Percentiles rank a stretch among this genome's conserved stretches.
Conservation (phyloP, 352 stramenopile genomes). For the Pythium coloratum region DNA sequence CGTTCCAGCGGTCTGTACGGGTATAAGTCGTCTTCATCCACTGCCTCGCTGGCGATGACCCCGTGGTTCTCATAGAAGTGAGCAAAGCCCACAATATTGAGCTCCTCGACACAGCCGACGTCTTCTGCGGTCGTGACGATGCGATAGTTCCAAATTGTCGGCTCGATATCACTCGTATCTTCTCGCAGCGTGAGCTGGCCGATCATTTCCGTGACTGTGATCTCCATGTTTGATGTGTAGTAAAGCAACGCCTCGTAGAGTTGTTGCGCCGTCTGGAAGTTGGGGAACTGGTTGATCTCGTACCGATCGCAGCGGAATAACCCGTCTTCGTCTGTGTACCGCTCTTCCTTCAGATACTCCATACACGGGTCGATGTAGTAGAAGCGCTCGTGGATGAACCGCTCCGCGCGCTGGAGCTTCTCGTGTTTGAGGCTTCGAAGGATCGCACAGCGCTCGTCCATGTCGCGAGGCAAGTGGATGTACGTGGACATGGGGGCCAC, state of each 20-base stretch:
- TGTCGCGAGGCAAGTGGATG: slow-evolving; percentile 1
- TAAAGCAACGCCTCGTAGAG: slow-evolving; percentile 44
- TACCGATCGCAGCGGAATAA: slow-evolving; percentile 15
- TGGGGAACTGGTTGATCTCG: slow-evolving; percentile 41
- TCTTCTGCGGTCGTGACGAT: slow-evolving; percentile 29
- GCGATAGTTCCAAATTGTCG: slow-evolving; percentile 39
- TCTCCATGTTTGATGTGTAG: slow-evolving; percentile 47
- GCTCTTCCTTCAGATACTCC: slow-evolving; percentile 2
- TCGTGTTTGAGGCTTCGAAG: background rate
- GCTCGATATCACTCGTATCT: slow-evolving; percentile 36
- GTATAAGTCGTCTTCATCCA: slow-evolving; percentile 45
- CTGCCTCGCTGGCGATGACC: slow-evolving; percentile 30
- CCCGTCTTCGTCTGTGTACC: background rate
- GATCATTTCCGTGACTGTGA: slow-evolving; percentile 43
- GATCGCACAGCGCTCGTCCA: background rate
- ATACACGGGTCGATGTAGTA: background rate
- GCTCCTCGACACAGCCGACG: slow-evolving; percentile 15
- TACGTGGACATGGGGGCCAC: background rate
- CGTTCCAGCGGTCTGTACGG: slow-evolving; percentile 33
- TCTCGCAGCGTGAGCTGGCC: slow-evolving; percentile 49
- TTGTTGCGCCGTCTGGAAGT: slow-evolving; percentile 36
- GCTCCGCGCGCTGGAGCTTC: background rate
- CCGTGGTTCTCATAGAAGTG: slow-evolving; percentile 34
- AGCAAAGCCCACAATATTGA: slow-evolving; percentile 20
- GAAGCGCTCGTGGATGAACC: background rate